These are phyloP conservation scores for Sanguinoderma infundibulare DNA, from an alignment of 1,284 basidiomycete species.

Conservation along the genomic window DNA sequence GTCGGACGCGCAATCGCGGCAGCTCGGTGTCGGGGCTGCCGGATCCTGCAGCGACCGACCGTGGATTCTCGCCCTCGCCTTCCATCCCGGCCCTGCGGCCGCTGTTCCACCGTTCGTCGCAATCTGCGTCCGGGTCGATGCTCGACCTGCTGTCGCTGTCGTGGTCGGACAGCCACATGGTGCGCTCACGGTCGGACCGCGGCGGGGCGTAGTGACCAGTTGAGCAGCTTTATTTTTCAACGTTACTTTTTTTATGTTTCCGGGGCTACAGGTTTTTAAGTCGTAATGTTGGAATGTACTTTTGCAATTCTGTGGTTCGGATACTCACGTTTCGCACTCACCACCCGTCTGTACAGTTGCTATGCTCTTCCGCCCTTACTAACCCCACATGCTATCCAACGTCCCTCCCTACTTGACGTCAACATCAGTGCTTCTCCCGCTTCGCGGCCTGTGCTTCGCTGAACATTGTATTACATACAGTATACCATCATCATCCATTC, in stretches of 20 bases:
- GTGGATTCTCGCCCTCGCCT: background rate
- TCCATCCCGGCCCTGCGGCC: constrained; percentile 3
- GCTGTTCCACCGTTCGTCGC: constrained; percentile 13
- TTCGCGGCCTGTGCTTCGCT: no score
- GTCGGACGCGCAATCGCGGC: constrained; percentile 4
- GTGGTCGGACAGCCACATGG: constrained; percentile 11
- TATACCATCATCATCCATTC: no score
- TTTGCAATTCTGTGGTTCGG: no score
- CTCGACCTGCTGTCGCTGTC: constrained; percentile 19
- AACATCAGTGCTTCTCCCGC: background rate
- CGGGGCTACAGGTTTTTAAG: background rate
- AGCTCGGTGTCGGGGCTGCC: constrained; percentile 10
- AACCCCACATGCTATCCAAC: no score
- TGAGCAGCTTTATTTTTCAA: background rate
- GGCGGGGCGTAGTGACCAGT: background rate
- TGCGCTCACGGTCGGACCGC: background rate
- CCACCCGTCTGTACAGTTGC: background rate
- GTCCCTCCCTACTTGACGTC: background rate
- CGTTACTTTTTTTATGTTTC: no score
- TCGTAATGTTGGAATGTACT: background rate
- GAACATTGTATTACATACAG: no score
- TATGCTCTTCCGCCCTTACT: background rate
- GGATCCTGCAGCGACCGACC: constrained; percentile 4
- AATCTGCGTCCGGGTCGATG: constrained; percentile 22
- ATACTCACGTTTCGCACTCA: no score